Evolutionary conservation across 805 yeast genomes (phyloP), one percentile per base, ranked within the genome.

Genomic region (Yamadazyma insecticola): DNA sequence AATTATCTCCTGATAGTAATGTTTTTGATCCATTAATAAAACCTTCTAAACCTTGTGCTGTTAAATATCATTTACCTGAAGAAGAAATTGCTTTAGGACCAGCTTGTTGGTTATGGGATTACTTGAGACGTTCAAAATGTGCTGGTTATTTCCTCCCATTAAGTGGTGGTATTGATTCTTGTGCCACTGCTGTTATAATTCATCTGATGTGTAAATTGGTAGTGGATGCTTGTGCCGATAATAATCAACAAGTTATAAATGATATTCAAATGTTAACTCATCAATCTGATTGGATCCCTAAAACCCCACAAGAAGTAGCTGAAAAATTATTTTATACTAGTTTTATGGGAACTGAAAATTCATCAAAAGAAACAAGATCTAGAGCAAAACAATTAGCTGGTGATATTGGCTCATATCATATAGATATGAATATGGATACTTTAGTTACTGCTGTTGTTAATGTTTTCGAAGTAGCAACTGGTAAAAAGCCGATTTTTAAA

Each of bases 91-190:
- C 97, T 1, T 65, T 85, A 26, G 99, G 99, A 0, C 99, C 99
- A 1, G 98, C 99, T 0, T 92, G 98, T 56, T 92, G 99, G 99
- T 59, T 92, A 41, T 92, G 99, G 99, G 99, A 92, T 57, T 92
- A 92, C 51, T 69, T 92, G 36, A 75, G 99, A 55, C 74, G 99
- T 42, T 86, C 95, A 45, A 76, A 76, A 43, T 84, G 92, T 30
- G 86, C 88, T 0, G 99, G 99, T 0, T 92, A 71, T 54, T 94
- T 92, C 58, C 65, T 92, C 27, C 97, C 99, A 0, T 66, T 92
- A 29, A 82, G 95, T 55, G 99, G 99, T 13, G 99, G 99, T 29
- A 90, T 92, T 41, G 99, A 92, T 53, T 84, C 95, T 21, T 94
- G 98, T 65, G 96, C 98, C 2, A 92, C 98, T 1, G 92, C 97